A percentile compares a stretch with the other conserved stretches of the same genome.
phyloP scores from a whole-genome alignment of 2,329 filamentous ascomycete species.

The Penicillium sp. region DNA sequence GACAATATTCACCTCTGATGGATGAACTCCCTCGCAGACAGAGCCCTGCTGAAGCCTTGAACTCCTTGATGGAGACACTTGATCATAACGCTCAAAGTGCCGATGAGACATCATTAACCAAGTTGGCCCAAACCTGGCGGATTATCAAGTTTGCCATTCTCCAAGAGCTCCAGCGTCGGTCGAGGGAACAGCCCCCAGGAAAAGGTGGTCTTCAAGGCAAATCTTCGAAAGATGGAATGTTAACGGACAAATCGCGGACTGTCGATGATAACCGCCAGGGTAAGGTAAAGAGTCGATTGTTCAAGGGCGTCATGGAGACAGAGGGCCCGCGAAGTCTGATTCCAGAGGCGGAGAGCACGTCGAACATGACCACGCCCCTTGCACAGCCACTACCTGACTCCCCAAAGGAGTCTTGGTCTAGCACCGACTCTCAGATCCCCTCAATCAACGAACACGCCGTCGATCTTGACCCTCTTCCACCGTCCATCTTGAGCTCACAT shows the following conservation, averaged over 20 bases:
- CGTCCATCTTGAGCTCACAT: conserved; percentile 43
- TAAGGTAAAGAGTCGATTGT: conserved; percentile 43
- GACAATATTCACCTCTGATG: conserved; percentile 43
- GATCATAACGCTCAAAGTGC: conserved; percentile 55
- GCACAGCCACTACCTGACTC: conserved; percentile 49
- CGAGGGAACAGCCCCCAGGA: conserved; percentile 31
- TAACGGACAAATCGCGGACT: conserved; percentile 26
- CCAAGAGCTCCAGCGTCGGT: conserved; percentile 48
- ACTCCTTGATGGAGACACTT: conserved; percentile 44
- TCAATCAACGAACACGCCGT: conserved; percentile 36
- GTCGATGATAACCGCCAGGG: conserved; percentile 35
- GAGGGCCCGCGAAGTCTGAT: conserved; percentile 32
- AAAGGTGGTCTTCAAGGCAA: conserved; percentile 25
- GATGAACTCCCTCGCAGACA: conserved; percentile 24
- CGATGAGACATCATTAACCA: conserved; percentile 49
- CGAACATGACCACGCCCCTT: conserved; percentile 56
- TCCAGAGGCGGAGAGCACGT: conserved; percentile 49
- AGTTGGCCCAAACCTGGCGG: conserved; percentile 59
- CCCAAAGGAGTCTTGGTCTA: conserved; percentile 32
- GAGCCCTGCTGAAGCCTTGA: conserved; percentile 28
- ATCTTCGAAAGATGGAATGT: conserved; percentile 31
- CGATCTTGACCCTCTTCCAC: conserved; percentile 44
- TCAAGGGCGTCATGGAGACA: conserved; percentile 44
- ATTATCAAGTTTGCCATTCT: conserved; percentile 53
- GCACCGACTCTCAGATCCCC: conserved; percentile 29